Evolutionary conservation across 2,329 filamentous ascomycete species (phyloP).

Genomic region (Teratosphaeria nubilosa): DNA sequence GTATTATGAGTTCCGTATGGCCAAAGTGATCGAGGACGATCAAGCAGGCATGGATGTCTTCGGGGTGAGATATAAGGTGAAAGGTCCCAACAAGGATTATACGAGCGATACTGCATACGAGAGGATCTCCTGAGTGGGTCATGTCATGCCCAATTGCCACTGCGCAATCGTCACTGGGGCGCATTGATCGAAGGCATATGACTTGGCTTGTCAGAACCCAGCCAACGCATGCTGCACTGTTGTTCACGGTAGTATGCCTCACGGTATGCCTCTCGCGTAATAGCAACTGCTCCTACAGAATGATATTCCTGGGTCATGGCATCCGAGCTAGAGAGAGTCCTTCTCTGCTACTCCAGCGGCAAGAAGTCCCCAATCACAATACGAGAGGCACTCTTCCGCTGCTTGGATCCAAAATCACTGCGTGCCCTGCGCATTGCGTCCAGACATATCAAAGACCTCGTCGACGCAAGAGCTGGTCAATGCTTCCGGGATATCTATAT

Average conservation of each 20-base stretch:
- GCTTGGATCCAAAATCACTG: constrained; percentile 1
- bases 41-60: constrained; percentile 23
- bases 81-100: constrained; percentile 29
- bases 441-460: constrained; percentile 5
- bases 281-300: not conserved
- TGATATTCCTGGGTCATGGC: not conserved
- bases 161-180: not conserved
- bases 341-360: not conserved
- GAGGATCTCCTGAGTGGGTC: constrained; percentile 1
- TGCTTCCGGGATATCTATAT: constrained; percentile 11
- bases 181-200: not conserved
- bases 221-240: not conserved
- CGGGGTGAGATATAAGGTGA: constrained; percentile 27
- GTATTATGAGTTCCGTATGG: constrained; percentile 52
- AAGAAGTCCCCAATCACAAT: not conserved
- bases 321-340: not conserved
- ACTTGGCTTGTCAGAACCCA: not conserved
- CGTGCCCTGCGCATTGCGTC: constrained; percentile 11
- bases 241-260: not conserved
- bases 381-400: not conserved
- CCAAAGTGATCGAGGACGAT: constrained; percentile 14
- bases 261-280: not conserved
- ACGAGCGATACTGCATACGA: constrained; percentile 29
- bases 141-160: not conserved
- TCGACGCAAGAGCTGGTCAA: constrained; percentile 7